Evolutionary conservation across 192 early-diverging fungal genomes (phyloP), one percentile per base, ranked within the genome.

Genomic region (Funneliformis geosporum): DNA sequence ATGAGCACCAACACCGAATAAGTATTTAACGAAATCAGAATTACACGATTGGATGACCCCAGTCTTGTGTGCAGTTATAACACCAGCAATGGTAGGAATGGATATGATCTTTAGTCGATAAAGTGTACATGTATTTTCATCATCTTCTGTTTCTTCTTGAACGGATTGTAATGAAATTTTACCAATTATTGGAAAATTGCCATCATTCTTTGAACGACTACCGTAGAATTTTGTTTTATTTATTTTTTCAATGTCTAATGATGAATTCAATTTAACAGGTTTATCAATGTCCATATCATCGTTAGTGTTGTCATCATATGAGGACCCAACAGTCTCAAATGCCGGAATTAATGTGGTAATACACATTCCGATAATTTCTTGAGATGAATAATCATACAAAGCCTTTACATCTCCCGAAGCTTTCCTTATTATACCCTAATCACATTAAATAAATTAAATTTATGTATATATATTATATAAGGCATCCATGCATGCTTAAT

Each of bases 31-130:
- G 64, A 90, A 89, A 4, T 87, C 88, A 3, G 87, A 78, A 80
- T 88, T 92, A 72, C 83, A 86, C 21, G 85, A 85, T 50, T 90
- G 88, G 33, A 92, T 88, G 21, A 83, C 39, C 0, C 91, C 90
- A 44, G 80, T 78, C n/a, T 79, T 69, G 60, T 87, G 83, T 5
- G 85, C 75, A 4, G 89, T 90, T 72, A 92, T 84, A 7, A 92
- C 84, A 1, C 91, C 90, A 11, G 90, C 86, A 60, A 92, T 92
- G 9, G 88, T 87, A 1, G 90, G 87, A 68, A 92, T 88, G 1
- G 89, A 89, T 14, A 89, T 90, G 47, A 91, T 84, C 59, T 88
- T 84, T 25, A 92, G 39, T 5, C 82, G 40, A 77, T 83, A 87
- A 12, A 81, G 71, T 25, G 72, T 70, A 74, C 81, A 73, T 21